A percentile compares a stretch with the other conserved stretches of the same genome.
These are phyloP conservation scores for Lavandula angustifolia DNA, from an alignment of 257 asterid species.

Conservation along the genomic window DNA sequence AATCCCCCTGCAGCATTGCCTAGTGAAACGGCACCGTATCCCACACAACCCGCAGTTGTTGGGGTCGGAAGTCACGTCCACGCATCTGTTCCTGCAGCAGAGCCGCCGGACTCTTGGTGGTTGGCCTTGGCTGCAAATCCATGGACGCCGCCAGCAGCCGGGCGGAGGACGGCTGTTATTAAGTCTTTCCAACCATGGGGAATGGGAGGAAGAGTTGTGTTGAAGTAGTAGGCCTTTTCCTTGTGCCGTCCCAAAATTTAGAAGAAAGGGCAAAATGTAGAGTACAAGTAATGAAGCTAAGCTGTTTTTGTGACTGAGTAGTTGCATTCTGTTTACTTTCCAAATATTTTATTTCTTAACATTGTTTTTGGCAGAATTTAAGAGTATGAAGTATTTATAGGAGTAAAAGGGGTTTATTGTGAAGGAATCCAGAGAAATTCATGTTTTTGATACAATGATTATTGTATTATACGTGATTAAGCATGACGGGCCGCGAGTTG, in stretches of 20 bases:
- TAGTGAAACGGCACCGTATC: conserved; percentile 56
- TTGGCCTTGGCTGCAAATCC: conserved; percentile 54
- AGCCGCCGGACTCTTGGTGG: conserved; percentile 34
- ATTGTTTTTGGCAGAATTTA: neutral
- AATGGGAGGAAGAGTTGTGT: conserved; percentile 26
- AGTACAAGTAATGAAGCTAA: conserved; percentile 12
- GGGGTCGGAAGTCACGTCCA: conserved; percentile 51
- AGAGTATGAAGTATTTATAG: conserved; percentile 22
- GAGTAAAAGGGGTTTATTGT: conserved; percentile 22
- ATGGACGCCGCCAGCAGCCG: conserved; percentile 61
- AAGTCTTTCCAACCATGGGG: conserved; percentile 42
- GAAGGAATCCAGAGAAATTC: conserved; percentile 32
- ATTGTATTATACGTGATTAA: conserved; percentile 35
- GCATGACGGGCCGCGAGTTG: conserved; percentile 4
- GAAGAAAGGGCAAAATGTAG: conserved; percentile 7
- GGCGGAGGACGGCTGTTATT: conserved; percentile 35
- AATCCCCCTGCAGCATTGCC: conserved; percentile 65
- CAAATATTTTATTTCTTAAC: neutral
- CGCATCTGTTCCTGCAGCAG: conserved; percentile 69
- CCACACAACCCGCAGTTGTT: conserved; percentile 73
- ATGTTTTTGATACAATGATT: conserved; percentile 38
- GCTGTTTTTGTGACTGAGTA: neutral
- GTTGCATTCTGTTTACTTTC: conserved; percentile 9
- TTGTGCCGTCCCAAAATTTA: conserved; percentile 5
- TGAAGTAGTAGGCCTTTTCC: conserved; percentile 25